Conservation (phyloP, 23 red algal genomes). For the Gracilaria vermiculophylla region DNA sequence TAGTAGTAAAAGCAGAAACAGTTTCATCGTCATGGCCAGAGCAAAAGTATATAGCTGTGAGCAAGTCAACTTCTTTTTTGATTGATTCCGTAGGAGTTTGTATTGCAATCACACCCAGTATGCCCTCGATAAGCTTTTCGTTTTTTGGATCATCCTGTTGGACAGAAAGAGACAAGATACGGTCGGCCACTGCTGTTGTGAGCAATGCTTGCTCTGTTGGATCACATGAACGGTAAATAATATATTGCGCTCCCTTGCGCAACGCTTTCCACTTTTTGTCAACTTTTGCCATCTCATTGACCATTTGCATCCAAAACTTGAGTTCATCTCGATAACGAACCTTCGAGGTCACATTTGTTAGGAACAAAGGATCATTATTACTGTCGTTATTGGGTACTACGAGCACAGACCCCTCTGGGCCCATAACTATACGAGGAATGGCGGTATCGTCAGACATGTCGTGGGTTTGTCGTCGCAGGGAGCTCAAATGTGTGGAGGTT, state of each 20-base stretch:
- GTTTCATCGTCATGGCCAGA: not conserved
- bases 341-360: slow-evolving; percentile 16
- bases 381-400: not conserved
- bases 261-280: slow-evolving; percentile 21
- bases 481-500: too few relatives aligned
- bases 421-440: too few relatives aligned
- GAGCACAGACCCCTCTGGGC: not conserved
- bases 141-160: not conserved
- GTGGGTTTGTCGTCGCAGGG: too few relatives aligned
- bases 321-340: not conserved
- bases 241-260: not conserved
- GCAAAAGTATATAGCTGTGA: slow-evolving; percentile 5
- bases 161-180: not conserved
- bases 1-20: not conserved
- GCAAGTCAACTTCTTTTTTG: slow-evolving; percentile 1
- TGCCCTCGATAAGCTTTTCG: not conserved
- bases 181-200: not conserved
- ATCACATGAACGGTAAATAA: slow-evolving; percentile 21
- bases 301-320: not conserved
- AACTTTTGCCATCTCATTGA: not conserved
- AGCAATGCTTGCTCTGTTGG: slow-evolving; percentile 3
- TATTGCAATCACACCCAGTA: slow-evolving; percentile 15
- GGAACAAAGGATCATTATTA: slow-evolving; percentile 1
- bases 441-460: too few relatives aligned
- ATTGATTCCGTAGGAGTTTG: slow-evolving; percentile 2